phyloP scores from a whole-genome alignment of 345 rosid genomes.

The Syzygium aromaticum region DNA sequence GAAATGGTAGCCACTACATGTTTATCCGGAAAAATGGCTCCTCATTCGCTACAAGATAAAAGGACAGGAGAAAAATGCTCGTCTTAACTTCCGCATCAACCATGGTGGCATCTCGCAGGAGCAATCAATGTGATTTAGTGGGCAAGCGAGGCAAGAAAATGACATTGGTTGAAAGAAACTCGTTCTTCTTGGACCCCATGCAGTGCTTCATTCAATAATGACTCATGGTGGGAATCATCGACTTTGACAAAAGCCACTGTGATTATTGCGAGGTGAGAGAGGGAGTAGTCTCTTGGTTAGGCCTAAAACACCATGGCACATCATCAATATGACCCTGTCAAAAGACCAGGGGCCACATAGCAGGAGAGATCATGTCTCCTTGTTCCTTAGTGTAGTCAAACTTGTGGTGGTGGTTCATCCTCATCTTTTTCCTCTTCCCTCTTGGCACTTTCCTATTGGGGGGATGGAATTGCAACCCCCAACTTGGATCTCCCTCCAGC shows the following conservation, averaged over 20 bases:
- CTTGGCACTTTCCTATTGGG: neutral
- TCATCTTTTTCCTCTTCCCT: neutral
- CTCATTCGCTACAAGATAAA: neutral
- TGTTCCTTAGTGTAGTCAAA: neutral
- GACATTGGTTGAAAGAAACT: neutral
- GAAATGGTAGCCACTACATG: neutral
- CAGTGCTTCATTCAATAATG: neutral
- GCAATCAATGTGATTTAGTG: neutral
- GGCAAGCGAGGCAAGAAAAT: neutral
- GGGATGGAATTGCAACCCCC: neutral
- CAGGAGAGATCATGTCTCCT: neutral
- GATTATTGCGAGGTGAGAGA: neutral
- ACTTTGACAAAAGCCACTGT: neutral
- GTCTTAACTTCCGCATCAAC: neutral
- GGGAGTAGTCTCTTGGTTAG: neutral
- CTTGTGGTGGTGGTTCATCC: constrained; percentile 9
- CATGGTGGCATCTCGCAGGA: neutral
- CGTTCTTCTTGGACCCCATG: neutral
- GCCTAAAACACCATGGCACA: neutral
- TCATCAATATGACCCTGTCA: neutral
- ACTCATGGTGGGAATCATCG: neutral
- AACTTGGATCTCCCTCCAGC: neutral
- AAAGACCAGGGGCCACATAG: neutral
- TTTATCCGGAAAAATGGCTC: neutral
- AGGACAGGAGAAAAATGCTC: neutral